Evolutionary conservation across 257 asterid species (phyloP).

Genomic region (Capsicum baccatum): DNA sequence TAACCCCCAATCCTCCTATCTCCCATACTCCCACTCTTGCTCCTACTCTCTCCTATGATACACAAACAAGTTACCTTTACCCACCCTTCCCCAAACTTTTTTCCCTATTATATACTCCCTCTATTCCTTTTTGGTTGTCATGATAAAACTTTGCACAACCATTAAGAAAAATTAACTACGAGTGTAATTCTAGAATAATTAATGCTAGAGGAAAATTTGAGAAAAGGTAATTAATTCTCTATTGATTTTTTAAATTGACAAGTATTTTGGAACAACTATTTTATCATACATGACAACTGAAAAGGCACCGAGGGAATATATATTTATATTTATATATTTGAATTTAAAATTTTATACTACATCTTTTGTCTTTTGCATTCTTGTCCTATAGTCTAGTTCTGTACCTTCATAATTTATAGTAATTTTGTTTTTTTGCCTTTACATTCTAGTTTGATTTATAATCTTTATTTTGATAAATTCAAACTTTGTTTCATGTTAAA

Average conservation of each 20-base stretch:
- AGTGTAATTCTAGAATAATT: too few relatives aligned
- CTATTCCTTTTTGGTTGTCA: too few relatives aligned
- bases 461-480: background rate
- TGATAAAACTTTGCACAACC: too few relatives aligned
- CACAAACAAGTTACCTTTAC: background rate
- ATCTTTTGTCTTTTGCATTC: background rate
- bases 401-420: background rate
- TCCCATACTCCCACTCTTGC: background rate
- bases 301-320: too few relatives aligned
- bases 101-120: background rate
- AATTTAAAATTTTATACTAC: background rate
- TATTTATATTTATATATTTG: background rate
- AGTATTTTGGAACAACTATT: too few relatives aligned
- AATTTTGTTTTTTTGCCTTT: background rate
- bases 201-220: too few relatives aligned
- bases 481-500: background rate
- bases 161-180: too few relatives aligned
- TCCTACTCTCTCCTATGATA: background rate
- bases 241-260: too few relatives aligned
- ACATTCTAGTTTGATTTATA: slow-evolving; percentile 2
- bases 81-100: background rate
- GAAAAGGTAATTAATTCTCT: too few relatives aligned
- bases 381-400: background rate
- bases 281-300: too few relatives aligned
- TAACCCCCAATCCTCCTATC: background rate